A percentile compares a stretch with the other conserved stretches of the same genome.
These are phyloP conservation scores for Rhizoclosmatium globosum DNA, from an alignment of 192 early-diverging fungal species.

Conservation along the genomic window DNA sequence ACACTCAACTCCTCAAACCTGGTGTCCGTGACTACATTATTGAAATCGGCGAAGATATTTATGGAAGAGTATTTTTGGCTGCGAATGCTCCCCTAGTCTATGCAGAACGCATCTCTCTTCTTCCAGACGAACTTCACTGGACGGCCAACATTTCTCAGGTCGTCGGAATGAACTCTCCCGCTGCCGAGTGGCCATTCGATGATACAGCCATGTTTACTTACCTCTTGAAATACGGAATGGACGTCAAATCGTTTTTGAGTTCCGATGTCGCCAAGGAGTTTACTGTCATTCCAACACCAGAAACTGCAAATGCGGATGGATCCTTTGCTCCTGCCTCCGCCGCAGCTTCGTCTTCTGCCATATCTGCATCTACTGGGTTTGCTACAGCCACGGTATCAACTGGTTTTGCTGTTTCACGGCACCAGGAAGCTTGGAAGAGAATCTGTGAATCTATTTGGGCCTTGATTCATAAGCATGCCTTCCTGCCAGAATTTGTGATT, in stretches of 20 bases:
- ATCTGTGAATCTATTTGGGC: conserved; percentile 25
- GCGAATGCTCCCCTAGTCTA: conserved; percentile 5
- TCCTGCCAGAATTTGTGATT: conserved; percentile 20
- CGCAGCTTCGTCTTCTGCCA: not conserved
- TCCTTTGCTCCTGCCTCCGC: not conserved
- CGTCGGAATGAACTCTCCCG: not conserved
- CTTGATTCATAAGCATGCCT: conserved; percentile 26
- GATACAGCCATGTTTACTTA: conserved; percentile 33
- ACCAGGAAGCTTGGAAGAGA: conserved; percentile 25
- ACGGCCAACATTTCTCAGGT: not conserved
- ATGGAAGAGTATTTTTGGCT: conserved; percentile 28
- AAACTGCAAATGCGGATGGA: not conserved
- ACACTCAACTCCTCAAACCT: not conserved
- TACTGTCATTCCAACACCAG: not conserved
- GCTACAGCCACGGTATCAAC: not conserved
- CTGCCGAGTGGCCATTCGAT: conserved; percentile 25
- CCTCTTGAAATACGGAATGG: conserved; percentile 19
- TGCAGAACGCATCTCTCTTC: conserved; percentile 2
- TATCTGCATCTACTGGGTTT: not conserved
- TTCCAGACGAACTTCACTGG: conserved; percentile 36
- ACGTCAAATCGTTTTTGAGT: not conserved
- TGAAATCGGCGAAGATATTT: conserved; percentile 19
- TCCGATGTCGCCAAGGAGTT: conserved; percentile 14
- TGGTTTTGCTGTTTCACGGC: not conserved
- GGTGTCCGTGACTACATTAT: conserved; percentile 32